phyloP scores from a whole-genome alignment of 257 asterid species.

The Salvia rosmarinus region DNA sequence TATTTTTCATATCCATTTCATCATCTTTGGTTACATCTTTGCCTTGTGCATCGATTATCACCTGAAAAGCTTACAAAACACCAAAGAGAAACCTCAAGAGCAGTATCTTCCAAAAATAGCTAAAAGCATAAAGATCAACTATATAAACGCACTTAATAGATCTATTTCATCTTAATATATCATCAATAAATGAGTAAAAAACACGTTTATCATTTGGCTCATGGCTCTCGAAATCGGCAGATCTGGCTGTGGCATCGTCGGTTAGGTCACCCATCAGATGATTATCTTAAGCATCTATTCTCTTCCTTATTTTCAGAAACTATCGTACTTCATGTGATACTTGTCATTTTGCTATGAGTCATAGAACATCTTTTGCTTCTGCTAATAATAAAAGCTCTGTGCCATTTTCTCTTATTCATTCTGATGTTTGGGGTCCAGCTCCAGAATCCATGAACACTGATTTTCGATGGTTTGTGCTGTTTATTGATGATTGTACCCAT shows the following conservation, averaged over 20 bases:
- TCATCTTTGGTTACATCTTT: too few species aligned
- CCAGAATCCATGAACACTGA: conserved; percentile 7
- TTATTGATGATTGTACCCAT: conserved; percentile 9
- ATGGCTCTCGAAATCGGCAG: neutral
- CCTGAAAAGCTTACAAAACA: too few species aligned
- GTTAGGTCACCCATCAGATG: conserved; percentile 11
- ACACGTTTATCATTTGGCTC: too few species aligned
- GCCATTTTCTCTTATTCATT: conserved; percentile 5
- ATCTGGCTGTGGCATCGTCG: conserved; percentile 3
- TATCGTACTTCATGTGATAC: conserved; percentile 3
- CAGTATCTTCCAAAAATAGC: too few species aligned
- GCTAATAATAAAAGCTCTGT: neutral
- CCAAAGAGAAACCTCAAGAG: too few species aligned
- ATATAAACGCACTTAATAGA: too few species aligned
- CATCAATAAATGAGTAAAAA: too few species aligned
- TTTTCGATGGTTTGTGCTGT: conserved; percentile 10
- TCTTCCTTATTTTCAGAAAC: conserved; percentile 4
- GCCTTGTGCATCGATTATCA: too few species aligned
- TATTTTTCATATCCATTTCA: too few species aligned
- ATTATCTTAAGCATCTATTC: conserved; percentile 8
- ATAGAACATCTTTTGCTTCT: conserved; percentile 1
- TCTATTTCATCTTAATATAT: too few species aligned
- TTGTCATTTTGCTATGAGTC: conserved; percentile 8
- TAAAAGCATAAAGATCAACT: too few species aligned
- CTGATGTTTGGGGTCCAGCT: conserved; percentile 18